These are phyloP conservation scores for Kuraishia molischiana DNA, from an alignment of 805 yeast species.

Conservation along the genomic window DNA sequence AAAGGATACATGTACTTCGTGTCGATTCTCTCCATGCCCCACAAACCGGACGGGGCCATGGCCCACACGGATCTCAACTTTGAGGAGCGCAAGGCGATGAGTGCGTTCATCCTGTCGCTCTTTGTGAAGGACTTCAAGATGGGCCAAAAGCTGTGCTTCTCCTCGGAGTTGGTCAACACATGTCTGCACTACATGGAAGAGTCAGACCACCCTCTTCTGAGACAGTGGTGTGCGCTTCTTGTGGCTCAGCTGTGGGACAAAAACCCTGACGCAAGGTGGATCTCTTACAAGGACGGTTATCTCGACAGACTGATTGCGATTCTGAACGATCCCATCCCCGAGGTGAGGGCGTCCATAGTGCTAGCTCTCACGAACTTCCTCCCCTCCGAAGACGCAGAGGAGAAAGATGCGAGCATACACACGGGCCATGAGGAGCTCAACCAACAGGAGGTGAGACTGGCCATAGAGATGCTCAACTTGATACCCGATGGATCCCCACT, in stretches of 20 bases:
- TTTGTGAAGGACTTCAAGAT: constrained; percentile 72
- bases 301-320: constrained; percentile 45
- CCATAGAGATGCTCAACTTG: constrained; percentile 55
- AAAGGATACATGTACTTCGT: constrained; percentile 84
- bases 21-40: constrained; percentile 50
- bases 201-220: constrained; percentile 73
- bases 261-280: constrained; percentile 66
- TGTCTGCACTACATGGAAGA: constrained; percentile 56
- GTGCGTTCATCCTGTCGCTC: constrained; percentile 81
- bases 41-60: constrained; percentile 16
- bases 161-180: constrained; percentile 60
- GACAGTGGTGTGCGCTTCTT: constrained; percentile 88
- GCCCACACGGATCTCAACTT: constrained; percentile 30
- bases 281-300: constrained; percentile 56
- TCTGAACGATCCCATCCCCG: constrained; percentile 87
- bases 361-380: constrained; percentile 63
- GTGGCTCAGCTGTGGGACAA: constrained; percentile 69
- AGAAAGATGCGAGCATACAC: constrained; percentile 15
- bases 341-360: constrained; percentile 80
- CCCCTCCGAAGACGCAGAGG: constrained; percentile 29
- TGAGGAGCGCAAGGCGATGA: constrained; percentile 90
- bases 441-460: constrained; percentile 61
- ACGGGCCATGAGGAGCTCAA: constrained; percentile 33
- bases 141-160: constrained; percentile 76
- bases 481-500: constrained; percentile 84